Conservation (phyloP, 257 asterid genomes). For the Nicotiana sylvestris region DNA sequence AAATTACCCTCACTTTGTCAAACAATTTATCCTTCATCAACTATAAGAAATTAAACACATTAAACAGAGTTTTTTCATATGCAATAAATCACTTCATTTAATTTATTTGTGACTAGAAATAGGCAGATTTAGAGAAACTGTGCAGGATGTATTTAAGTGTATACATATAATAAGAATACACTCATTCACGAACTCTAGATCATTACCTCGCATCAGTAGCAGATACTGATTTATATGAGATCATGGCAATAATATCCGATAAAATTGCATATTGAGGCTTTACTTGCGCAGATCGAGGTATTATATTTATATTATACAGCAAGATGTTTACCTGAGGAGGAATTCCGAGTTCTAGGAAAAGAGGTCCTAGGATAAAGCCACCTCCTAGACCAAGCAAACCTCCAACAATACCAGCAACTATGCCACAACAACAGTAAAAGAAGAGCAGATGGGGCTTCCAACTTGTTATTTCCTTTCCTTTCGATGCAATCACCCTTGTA, state of each 20-base stretch:
- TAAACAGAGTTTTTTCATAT: background rate
- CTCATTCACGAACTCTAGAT: no score
- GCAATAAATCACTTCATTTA: background rate
- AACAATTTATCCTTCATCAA: background rate
- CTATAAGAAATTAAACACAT: background rate
- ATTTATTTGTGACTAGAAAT: no score
- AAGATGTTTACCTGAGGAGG: conserved; percentile 31
- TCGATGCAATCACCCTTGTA: conserved; percentile 28
- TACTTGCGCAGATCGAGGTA: background rate
- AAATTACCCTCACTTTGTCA: background rate
- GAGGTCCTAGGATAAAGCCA: conserved; percentile 38
- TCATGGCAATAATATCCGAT: background rate
- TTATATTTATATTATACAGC: no score
- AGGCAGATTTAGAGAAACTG: no score
- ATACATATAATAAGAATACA: no score
- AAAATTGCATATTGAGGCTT: no score
- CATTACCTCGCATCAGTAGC: no score
- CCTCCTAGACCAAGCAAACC: conserved; percentile 39
- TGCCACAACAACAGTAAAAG: conserved; percentile 30
- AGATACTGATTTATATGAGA: background rate
- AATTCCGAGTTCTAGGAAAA: conserved; percentile 34
- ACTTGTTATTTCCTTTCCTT: conserved; percentile 25
- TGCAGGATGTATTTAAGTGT: no score
- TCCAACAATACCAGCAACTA: conserved; percentile 36
- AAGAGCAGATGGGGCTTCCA: conserved; percentile 31